phyloP scores from a whole-genome alignment of 176 grass and related monocot species.

The Bolboschoenus planiculmis region DNA sequence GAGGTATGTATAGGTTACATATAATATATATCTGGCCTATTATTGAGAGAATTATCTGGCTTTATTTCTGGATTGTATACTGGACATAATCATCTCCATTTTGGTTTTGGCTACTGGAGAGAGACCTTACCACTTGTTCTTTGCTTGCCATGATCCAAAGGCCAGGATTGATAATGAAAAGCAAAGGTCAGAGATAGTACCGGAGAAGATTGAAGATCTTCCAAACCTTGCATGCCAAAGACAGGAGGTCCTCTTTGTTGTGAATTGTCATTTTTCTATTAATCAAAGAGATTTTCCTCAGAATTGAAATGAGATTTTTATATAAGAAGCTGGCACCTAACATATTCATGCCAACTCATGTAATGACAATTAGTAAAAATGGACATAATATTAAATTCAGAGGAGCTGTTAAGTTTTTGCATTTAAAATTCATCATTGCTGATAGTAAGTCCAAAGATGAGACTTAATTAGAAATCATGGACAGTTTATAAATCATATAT shows the following conservation, averaged over 20 bases:
- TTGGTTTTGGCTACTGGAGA: not conserved
- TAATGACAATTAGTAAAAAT: not conserved
- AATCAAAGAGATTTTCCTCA: constrained; percentile 3
- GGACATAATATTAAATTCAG: not conserved
- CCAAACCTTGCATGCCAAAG: not conserved
- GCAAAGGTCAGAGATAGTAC: not conserved
- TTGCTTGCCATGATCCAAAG: not conserved
- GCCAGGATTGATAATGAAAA: not conserved
- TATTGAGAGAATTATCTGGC: not conserved
- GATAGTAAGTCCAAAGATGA: not conserved
- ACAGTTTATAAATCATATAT: not conserved
- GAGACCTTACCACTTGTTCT: not conserved
- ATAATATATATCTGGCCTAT: not conserved
- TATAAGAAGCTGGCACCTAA: not conserved
- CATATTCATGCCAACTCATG: not conserved
- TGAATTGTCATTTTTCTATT: constrained; percentile 23
- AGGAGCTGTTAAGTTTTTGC: not conserved
- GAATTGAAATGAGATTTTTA: constrained; percentile 18
- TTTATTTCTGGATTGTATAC: not conserved
- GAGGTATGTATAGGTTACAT: not conserved
- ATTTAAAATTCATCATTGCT: not conserved
- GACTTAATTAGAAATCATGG: not conserved
- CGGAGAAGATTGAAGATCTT: constrained; percentile 3
- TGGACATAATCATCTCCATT: not conserved
- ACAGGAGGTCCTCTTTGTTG: constrained; percentile 2